Percentiles rank a stretch among this genome's conserved stretches.
phyloP scores from a whole-genome alignment of 306 rosid species.

The Pyrus communis region DNA sequence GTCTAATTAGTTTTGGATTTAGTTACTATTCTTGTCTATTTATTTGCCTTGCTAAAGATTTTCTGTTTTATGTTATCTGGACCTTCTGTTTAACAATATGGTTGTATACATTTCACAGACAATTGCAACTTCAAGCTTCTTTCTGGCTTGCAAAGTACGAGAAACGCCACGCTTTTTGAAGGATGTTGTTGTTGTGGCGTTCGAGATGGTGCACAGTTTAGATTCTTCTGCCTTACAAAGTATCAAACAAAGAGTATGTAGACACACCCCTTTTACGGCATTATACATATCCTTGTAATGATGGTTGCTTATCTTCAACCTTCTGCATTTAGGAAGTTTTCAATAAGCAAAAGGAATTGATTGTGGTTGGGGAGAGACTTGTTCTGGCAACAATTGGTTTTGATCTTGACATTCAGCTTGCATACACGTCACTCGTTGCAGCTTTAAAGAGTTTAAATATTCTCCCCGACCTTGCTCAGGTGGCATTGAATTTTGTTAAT shows the following conservation, averaged over 20 bases:
- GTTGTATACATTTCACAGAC: conserved; percentile 25
- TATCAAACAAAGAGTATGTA: conserved; percentile 33
- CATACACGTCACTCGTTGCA: conserved; percentile 39
- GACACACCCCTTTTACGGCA: not conserved
- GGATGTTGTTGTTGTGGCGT: conserved; percentile 34
- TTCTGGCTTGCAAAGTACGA: conserved; percentile 42
- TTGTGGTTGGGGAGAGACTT: conserved; percentile 35
- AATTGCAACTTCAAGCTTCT: conserved; percentile 35
- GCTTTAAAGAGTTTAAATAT: conserved; percentile 35
- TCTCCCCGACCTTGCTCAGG: conserved; percentile 26
- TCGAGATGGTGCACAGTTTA: conserved; percentile 31
- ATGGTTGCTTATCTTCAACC: not conserved
- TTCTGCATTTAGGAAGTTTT: conserved; percentile 27
- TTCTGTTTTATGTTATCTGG: too few relatives aligned
- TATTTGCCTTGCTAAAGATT: too few relatives aligned
- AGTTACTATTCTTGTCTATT: too few relatives aligned
- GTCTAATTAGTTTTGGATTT: too few relatives aligned
- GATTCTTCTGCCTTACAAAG: conserved; percentile 36
- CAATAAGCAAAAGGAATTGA: conserved; percentile 35
- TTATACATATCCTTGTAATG: not conserved
- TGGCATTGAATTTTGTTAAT: conserved; percentile 51
- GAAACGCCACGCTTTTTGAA: conserved; percentile 42
- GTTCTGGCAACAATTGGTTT: conserved; percentile 36
- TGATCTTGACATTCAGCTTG: conserved; percentile 41
- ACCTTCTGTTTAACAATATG: not conserved